phyloP scores from a whole-genome alignment of 371 early-diverging fungal species.

The Basidiobolus meristosporus region DNA sequence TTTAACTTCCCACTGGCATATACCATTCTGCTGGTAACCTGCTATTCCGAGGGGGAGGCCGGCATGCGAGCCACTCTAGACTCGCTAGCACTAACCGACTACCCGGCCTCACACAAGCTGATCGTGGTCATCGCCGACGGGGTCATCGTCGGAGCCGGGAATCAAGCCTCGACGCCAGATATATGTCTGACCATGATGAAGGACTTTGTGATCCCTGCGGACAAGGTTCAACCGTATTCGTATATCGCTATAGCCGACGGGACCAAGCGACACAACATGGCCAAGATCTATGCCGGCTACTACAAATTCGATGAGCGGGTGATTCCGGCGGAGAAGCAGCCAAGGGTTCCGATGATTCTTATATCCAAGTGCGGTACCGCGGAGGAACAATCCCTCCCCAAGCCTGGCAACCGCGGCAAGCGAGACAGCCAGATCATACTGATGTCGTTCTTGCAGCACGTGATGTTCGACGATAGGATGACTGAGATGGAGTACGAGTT shows the following conservation, averaged over 20 bases:
- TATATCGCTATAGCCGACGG: slow-evolving; percentile 94
- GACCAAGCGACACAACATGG: slow-evolving; percentile 84
- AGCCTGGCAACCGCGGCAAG: slow-evolving; percentile 94
- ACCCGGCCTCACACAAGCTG: slow-evolving; percentile 77
- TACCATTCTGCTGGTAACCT: slow-evolving; percentile 60
- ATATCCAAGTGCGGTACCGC: slow-evolving; percentile 88
- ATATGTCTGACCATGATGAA: slow-evolving; percentile 69
- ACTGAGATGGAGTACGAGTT: slow-evolving; percentile 88
- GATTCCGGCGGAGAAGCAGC: slow-evolving; percentile 8
- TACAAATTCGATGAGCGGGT: slow-evolving; percentile 42
- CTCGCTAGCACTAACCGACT: slow-evolving; percentile 82
- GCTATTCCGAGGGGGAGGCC: slow-evolving; percentile 82
- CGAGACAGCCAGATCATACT: slow-evolving; percentile 95
- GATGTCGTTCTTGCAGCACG: slow-evolving; percentile 90
- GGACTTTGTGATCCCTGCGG: slow-evolving; percentile 37
- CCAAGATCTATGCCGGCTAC: slow-evolving; percentile 77
- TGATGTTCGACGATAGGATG: slow-evolving; percentile 89
- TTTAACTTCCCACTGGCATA: slow-evolving; percentile 48
- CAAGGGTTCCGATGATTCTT: slow-evolving; percentile 49
- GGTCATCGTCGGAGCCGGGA: slow-evolving; percentile 58
- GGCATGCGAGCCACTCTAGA: slow-evolving; percentile 87
- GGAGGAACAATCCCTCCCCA: slow-evolving; percentile 35
- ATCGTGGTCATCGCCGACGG: slow-evolving; percentile 84
- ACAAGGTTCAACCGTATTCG: slow-evolving; percentile 35
- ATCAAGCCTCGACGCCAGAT: slow-evolving; percentile 60